phyloP scores from a whole-genome alignment of 2,329 filamentous ascomycete species.

The Ophiocordyceps camponoti-floridani region DNA sequence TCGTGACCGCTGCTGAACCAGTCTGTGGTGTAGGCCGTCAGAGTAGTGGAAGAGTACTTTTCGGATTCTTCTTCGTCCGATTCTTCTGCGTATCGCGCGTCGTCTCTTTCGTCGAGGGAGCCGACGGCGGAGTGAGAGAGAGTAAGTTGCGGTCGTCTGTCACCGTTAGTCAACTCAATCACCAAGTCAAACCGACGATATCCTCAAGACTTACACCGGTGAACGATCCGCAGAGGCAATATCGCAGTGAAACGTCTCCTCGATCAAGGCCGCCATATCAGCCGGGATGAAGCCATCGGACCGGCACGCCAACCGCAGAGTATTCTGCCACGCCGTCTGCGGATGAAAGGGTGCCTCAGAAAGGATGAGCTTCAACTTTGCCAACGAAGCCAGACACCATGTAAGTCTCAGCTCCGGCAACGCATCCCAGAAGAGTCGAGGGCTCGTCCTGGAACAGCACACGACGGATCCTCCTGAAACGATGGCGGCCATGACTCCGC shows the following conservation, averaged over 20 bases:
- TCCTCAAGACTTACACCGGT: background rate
- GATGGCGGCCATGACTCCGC: conserved; percentile 35
- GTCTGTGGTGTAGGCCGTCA: background rate
- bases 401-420: conserved; percentile 27
- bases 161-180: no score
- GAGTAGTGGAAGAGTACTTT: no score
- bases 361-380: conserved; percentile 36
- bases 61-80: no score
- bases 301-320: conserved; percentile 37
- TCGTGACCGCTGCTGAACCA: background rate
- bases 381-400: conserved; percentile 40
- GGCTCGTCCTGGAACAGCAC: conserved; percentile 34
- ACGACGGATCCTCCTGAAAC: conserved; percentile 34
- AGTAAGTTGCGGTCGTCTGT: no score
- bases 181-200: no score
- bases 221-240: background rate
- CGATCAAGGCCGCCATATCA: conserved; percentile 1
- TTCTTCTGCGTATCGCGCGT: no score
- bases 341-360: conserved; percentile 19
- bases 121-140: background rate
- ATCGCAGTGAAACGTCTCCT: conserved; percentile 1
- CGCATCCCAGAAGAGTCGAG: conserved; percentile 36
- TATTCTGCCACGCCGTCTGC: conserved; percentile 26
- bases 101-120: background rate
- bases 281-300: conserved; percentile 13